Conservation (phyloP, 2,329 filamentous ascomycete genomes). For the Pestalotiopsis sp. region DNA sequence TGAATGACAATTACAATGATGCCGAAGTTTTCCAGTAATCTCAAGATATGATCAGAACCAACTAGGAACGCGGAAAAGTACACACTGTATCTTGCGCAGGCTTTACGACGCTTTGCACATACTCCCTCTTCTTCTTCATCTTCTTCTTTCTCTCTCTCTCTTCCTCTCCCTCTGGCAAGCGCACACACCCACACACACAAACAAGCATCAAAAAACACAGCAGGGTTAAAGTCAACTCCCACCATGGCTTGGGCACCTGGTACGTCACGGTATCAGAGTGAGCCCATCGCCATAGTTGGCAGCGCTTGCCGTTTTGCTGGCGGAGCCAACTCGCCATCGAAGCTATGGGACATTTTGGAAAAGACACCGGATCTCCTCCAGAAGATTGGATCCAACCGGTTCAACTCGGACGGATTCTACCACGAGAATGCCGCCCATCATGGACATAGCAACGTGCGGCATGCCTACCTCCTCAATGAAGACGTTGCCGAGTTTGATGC, state of each 20-base stretch:
- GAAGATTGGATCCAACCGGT: slow-evolving; percentile 11
- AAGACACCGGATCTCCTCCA: slow-evolving; percentile 8
- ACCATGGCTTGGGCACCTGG: neutral
- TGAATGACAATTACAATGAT: neutral
- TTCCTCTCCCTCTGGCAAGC: too few species aligned
- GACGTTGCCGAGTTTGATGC: slow-evolving; percentile 36
- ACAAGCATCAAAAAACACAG: neutral
- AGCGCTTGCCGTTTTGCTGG: slow-evolving; percentile 18
- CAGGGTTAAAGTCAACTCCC: neutral
- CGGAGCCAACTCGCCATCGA: slow-evolving; percentile 12
- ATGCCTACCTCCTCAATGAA: slow-evolving; percentile 24
- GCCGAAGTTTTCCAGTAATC: neutral
- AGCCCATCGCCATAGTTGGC: slow-evolving; percentile 18
- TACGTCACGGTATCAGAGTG: neutral
- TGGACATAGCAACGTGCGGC: slow-evolving; percentile 24
- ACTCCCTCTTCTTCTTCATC: neutral
- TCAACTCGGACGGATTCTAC: slow-evolving; percentile 18
- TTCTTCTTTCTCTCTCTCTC: too few species aligned
- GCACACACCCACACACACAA: too few species aligned
- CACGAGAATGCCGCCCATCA: slow-evolving; percentile 22
- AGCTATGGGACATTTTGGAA: slow-evolving; percentile 14
- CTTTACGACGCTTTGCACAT: neutral
- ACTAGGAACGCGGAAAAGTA: neutral
- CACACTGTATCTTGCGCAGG: neutral
- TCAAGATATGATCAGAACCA: neutral